A percentile compares a stretch with the other conserved stretches of the same genome.
phyloP scores from a whole-genome alignment of 257 asterid species.

The Dorcoceras hygrometricum region DNA sequence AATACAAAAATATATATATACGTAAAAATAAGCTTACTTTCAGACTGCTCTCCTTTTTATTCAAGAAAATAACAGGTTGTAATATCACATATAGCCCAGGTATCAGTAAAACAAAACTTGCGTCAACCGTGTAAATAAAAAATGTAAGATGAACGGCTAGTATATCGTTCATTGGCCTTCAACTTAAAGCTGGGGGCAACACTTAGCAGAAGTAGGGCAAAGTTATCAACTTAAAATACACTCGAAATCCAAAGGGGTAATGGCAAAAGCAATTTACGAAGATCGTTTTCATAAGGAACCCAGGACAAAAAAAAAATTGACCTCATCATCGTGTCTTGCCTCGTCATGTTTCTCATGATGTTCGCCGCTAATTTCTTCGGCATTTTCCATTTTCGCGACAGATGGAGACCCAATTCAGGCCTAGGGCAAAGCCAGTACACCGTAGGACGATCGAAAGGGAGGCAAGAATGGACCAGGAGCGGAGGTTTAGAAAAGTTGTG shows the following conservation, averaged over 20 bases:
- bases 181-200: not conserved
- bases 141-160: not conserved
- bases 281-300: not conserved
- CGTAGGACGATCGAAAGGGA: not conserved
- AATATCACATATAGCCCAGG: too few species aligned
- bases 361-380: constrained; percentile 62
- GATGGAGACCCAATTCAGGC: not conserved
- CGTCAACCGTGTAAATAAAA: not conserved
- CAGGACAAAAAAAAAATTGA: constrained; percentile 17
- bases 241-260: not conserved
- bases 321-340: constrained; percentile 49
- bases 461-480: not conserved
- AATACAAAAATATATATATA: too few species aligned
- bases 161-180: not conserved
- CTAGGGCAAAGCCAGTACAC: not conserved
- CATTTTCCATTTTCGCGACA: constrained; percentile 56
- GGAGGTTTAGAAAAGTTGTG: not conserved
- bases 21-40: not conserved
- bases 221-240: constrained; percentile 9
- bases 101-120: not conserved
- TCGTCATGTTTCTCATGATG: constrained; percentile 69
- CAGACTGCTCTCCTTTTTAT: not conserved
- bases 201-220: not conserved
- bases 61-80: not conserved
- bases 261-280: not conserved